These are phyloP conservation scores for Solanum ossicruentum DNA, from an alignment of 257 asterid species.

Conservation along the genomic window DNA sequence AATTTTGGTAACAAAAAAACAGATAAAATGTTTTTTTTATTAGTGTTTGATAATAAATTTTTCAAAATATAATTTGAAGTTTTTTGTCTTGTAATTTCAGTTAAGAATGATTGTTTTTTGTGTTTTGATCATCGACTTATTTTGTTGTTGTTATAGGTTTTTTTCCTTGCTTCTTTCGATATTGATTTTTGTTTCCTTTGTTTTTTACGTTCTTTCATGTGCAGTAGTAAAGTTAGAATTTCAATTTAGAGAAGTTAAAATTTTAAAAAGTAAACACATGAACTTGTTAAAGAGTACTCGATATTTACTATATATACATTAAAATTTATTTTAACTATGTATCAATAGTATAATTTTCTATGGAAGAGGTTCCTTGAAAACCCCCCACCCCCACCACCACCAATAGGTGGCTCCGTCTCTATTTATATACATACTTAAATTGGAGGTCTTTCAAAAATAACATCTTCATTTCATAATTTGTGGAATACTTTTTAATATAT, in stretches of 20 bases:
- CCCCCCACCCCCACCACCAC: no score
- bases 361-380: no score
- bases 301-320: no score
- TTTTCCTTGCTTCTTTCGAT: not conserved
- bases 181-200: not conserved
- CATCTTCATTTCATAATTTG: not conserved
- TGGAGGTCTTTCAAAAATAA: not conserved
- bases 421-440: not conserved
- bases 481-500: not conserved
- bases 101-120: not conserved
- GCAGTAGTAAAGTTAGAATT: not conserved
- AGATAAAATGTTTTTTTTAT: no score
- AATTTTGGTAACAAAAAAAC: not conserved
- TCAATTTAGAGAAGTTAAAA: no score
- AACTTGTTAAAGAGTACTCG: no score
- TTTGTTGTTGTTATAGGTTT: not conserved
- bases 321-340: no score
- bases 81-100: not conserved
- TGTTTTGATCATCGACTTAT: not conserved
- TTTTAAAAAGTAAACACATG: no score
- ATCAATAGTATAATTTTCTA: no score
- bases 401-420: no score
- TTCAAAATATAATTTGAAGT: not conserved
- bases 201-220: not conserved
- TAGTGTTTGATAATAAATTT: not conserved